Base-by-base conservation (phyloP, 2,329 filamentous ascomycete species). In the Curvularia hawaiiensis region DNA sequence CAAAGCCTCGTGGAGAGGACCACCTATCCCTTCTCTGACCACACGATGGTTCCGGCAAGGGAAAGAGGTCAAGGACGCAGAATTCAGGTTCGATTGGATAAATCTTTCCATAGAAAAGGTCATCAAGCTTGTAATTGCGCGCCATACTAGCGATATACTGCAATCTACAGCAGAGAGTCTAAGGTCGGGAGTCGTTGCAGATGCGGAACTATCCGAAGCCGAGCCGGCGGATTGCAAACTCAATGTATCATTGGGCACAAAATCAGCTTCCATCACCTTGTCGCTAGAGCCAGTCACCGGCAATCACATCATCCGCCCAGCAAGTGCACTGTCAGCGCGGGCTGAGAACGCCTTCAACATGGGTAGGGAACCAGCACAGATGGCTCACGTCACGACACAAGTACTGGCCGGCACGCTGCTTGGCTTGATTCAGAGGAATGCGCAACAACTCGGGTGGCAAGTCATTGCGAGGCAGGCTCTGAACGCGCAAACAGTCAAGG, bases 21-120 rank as follows among this genome's bases (percentile, higher is more conserved):
- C 68, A 7, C 60, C 68, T 6, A 60, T 73, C 22, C 66, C 77
- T 11, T 69, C 68, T 16, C 62, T 95, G 45, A 82, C 79, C 2
- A 78, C 88, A 39, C 88, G 91, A 63, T 99, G 95, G 94, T 92
- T 96, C 75, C 87, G 91, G 56, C 88, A 94, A 69, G 88, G 88
- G 61, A 88, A 89, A 66, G 90, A 94, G 72, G 85, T 92, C 40
- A 83, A 85, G 60, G 85, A 89, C 55, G 78, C 81, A n/a, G 78
- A 85, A n/a, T 82, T 97, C 28, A 73, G 82, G 2, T 81, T 97
- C 33, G 84, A 96, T 69, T 79, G 84, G 45, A 79, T 84, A 41
- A 79, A 83, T 12, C 81, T 98, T 22, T 95, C 90, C 3, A 83
- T 90, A 49, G 91, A 97, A 71, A 73, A 79, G 5, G 84, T 97